These are phyloP conservation scores for Bathelium albidoporum DNA, from an alignment of 495 filamentous ascomycete species.

Conservation along the genomic window DNA sequence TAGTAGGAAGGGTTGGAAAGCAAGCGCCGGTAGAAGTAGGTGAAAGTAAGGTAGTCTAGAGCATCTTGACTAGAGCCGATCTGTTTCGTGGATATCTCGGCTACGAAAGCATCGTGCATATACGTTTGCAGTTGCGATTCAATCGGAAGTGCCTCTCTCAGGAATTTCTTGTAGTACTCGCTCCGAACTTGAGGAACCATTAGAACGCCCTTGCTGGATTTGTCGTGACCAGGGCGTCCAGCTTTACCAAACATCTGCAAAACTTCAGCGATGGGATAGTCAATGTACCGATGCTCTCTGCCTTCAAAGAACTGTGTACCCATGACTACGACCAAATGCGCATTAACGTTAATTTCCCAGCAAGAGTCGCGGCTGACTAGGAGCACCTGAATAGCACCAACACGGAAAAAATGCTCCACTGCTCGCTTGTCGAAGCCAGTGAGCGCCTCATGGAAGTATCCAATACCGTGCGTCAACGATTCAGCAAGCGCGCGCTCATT, in stretches of 20 bases:
- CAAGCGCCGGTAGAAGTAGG: constrained; percentile 96
- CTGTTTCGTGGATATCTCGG: constrained; percentile 88
- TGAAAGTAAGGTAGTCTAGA: constrained; percentile 96
- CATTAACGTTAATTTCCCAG: constrained; percentile 85
- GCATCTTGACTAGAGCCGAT: constrained; percentile 94
- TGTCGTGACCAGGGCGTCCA: constrained; percentile 65
- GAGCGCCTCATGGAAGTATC: constrained; percentile 93
- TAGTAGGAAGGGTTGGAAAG: constrained; percentile 97
- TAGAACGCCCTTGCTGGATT: constrained; percentile 74
- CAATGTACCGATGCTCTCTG: constrained; percentile 91
- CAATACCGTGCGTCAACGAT: constrained; percentile 89
- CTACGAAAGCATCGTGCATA: constrained; percentile 91
- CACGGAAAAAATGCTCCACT: constrained; percentile 78
- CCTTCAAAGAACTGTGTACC: constrained; percentile 98
- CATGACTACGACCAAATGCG: constrained; percentile 91
- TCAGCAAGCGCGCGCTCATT: constrained; percentile 81
- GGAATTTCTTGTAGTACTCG: constrained; percentile 97
- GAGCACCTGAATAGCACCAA: constrained; percentile 87
- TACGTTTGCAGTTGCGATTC: constrained; percentile 89
- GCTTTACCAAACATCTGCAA: constrained; percentile 99
- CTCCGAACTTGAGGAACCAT: constrained; percentile 92
- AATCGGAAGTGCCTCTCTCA: constrained; percentile 90
- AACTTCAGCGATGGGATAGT: constrained; percentile 92
- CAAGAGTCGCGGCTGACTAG: constrained; percentile 90
- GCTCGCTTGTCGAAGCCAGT: constrained; percentile 83